Percentiles rank a stretch among this genome's conserved stretches.
These are phyloP conservation scores for Pleurotus eryngii DNA, from an alignment of 768 basidiomycete genomes.

Conservation along the genomic window DNA sequence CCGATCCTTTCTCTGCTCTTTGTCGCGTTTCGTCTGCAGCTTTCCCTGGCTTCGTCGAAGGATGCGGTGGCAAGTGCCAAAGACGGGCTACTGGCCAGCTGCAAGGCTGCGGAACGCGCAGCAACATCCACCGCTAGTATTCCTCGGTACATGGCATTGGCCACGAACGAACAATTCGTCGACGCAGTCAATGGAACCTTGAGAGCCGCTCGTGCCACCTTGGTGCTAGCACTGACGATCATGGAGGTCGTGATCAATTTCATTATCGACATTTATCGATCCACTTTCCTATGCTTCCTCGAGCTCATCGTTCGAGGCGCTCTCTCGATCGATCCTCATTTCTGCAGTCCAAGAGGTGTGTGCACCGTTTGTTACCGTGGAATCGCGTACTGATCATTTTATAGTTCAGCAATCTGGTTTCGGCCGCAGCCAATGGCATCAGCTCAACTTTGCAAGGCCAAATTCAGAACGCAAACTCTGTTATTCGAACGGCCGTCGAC, in stretches of 20 bases:
- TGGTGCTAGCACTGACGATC: conserved; percentile 72
- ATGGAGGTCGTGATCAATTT: conserved; percentile 92
- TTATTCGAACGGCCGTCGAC: conserved; percentile 59
- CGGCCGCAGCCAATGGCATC: conserved; percentile 52
- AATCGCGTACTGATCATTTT: conserved; percentile 11
- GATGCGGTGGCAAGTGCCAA: conserved; percentile 69
- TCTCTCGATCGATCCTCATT: conserved; percentile 71
- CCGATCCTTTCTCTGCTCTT: conserved; percentile 88
- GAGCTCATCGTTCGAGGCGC: conserved; percentile 85
- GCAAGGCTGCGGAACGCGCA: conserved; percentile 80
- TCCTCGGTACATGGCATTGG: conserved; percentile 84
- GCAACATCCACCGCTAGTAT: conserved; percentile 81
- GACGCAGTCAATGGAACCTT: conserved; percentile 79
- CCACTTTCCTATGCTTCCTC: conserved; percentile 90
- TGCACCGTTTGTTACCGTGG: not conserved
- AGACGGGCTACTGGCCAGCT: conserved; percentile 74
- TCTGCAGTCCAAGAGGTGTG: conserved; percentile 79
- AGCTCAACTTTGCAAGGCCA: conserved; percentile 74
- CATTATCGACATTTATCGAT: conserved; percentile 88
- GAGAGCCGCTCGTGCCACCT: conserved; percentile 68
- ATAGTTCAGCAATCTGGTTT: conserved; percentile 72
- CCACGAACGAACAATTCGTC: conserved; percentile 76
- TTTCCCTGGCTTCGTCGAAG: conserved; percentile 70
- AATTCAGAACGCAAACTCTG: conserved; percentile 63
- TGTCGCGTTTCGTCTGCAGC: conserved; percentile 77